Evolutionary conservation across 148 eudicot species (phyloP).

Genomic region (Dianthus caryophyllus): DNA sequence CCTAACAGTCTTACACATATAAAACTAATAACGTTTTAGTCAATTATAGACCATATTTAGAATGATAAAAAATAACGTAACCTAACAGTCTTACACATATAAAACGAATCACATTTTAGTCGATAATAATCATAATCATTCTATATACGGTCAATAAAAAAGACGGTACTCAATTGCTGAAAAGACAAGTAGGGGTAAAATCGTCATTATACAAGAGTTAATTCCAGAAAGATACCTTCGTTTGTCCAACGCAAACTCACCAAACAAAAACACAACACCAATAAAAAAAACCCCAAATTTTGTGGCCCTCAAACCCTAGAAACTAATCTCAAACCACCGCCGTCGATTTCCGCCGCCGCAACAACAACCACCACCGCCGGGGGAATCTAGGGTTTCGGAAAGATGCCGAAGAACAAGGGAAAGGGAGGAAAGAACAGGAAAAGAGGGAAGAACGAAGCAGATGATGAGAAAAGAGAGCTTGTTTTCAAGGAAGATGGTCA

Average conservation of each 20-base stretch:
- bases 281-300: not conserved
- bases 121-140: no score
- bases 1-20: no score
- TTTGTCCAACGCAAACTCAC: not conserved
- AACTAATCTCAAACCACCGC: not conserved
- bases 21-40: no score
- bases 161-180: no score
- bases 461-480: constrained; percentile 82
- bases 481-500: constrained; percentile 92
- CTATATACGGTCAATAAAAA: no score
- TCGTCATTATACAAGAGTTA: not conserved
- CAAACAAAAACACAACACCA: not conserved
- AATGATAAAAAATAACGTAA: no score
- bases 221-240: constrained; percentile 6
- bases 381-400: constrained; percentile 9
- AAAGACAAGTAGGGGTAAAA: not conserved
- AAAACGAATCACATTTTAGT: no score
- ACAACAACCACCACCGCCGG: not conserved
- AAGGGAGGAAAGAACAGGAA: constrained; percentile 97
- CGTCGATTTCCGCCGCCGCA: not conserved
- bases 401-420: constrained; percentile 97
- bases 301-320: not conserved
- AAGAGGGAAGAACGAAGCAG: constrained; percentile 93
- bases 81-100: no score
- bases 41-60: no score